These are phyloP conservation scores for Saccharum spontaneum DNA, from an alignment of 176 grass and related monocot species.

Conservation along the genomic window DNA sequence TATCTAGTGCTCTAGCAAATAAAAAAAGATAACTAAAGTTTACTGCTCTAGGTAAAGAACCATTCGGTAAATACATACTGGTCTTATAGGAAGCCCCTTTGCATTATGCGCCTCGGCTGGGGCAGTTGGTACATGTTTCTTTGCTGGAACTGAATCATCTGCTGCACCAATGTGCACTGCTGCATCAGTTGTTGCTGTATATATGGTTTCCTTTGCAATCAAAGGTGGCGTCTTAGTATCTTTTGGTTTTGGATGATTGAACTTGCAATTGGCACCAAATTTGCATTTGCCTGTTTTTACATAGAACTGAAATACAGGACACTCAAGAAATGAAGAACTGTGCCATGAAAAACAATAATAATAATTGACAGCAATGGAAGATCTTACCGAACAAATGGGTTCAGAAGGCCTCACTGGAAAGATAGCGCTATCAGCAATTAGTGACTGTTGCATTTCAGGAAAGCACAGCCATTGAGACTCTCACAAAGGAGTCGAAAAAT, in stretches of 20 bases:
- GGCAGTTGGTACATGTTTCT: slow-evolving; percentile 30
- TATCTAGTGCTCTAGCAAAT: background rate
- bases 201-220: slow-evolving; percentile 45
- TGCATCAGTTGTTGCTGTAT: slow-evolving; percentile 41
- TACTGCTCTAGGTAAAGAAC: slow-evolving; percentile 10
- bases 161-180: slow-evolving; percentile 14
- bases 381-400: slow-evolving; percentile 59
- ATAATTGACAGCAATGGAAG: background rate
- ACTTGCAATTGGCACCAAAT: slow-evolving; percentile 76
- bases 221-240: slow-evolving; percentile 38
- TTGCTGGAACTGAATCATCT: slow-evolving; percentile 44
- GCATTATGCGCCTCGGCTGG: slow-evolving; percentile 62
- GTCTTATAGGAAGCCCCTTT: slow-evolving; percentile 82
- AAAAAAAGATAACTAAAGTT: slow-evolving; percentile 7
- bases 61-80: slow-evolving; percentile 50
- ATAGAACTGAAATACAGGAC: slow-evolving; percentile 56
- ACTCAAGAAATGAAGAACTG: slow-evolving; percentile 18
- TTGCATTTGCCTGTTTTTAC: slow-evolving; percentile 80
- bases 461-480: slow-evolving; percentile 20
- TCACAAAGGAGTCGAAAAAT: background rate
- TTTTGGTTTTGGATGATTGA: slow-evolving; percentile 80
- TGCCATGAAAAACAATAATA: background rate
- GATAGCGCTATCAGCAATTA: slow-evolving; percentile 33
- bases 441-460: slow-evolving; percentile 47
- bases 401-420: slow-evolving; percentile 70